These are phyloP conservation scores for Scheffersomyces parashehatae DNA, from an alignment of 1,139 yeast species.

Conservation along the genomic window DNA sequence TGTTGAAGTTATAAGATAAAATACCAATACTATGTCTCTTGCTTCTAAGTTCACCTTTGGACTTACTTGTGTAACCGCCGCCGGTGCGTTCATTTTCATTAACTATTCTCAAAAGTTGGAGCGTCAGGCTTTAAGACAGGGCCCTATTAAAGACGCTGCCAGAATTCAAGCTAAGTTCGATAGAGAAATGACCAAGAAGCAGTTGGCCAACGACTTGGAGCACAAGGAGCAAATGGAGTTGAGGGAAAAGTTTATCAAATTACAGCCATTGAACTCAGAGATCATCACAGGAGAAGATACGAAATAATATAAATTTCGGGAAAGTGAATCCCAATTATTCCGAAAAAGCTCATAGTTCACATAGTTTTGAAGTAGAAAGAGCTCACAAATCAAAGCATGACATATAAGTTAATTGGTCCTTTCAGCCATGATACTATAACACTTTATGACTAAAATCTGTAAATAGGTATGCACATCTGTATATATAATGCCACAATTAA, in stretches of 20 bases:
- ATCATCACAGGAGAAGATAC: constrained; percentile 36
- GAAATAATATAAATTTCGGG: neutral
- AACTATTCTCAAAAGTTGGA: constrained; percentile 68
- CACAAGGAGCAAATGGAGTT: constrained; percentile 74
- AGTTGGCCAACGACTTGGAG: constrained; percentile 62
- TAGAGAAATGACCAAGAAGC: constrained; percentile 33
- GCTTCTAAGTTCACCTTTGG: constrained; percentile 73
- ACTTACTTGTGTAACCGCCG: constrained; percentile 55
- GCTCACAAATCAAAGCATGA: neutral
- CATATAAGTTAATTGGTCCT: no score
- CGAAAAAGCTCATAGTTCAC: neutral
- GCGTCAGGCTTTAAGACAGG: constrained; percentile 69
- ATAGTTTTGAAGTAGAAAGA: neutral
- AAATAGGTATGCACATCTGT: no score
- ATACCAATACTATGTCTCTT: constrained; percentile 53
- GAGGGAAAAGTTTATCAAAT: constrained; percentile 57
- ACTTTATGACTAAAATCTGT: no score
- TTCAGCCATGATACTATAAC: no score
- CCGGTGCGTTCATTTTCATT: constrained; percentile 62
- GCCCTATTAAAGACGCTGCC: constrained; percentile 77
- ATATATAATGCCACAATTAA: no score
- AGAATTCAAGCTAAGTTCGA: constrained; percentile 50
- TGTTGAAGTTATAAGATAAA: no score
- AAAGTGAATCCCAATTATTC: neutral
- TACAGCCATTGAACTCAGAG: constrained; percentile 61